Percentiles rank a stretch among this genome's conserved stretches.
Evolutionary conservation across 805 yeast species (phyloP).

Genomic region (Hanseniaspora meyeri): DNA sequence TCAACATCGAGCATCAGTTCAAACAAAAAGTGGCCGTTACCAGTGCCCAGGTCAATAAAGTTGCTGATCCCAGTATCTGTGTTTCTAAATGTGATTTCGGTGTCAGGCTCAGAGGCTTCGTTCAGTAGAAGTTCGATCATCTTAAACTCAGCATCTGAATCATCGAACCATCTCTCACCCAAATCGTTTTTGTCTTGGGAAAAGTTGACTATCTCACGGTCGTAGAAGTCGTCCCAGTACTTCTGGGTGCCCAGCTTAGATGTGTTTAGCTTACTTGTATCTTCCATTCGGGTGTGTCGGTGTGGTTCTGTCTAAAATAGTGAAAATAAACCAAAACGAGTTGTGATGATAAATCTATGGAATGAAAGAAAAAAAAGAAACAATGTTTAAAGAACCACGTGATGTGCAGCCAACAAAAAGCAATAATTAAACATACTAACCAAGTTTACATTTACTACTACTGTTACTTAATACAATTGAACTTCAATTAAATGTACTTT

Average conservation of each 20-base stretch:
- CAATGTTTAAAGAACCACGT: not conserved
- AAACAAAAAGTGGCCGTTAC: conserved; percentile 83
- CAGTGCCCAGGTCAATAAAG: conserved; percentile 83
- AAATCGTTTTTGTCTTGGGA: conserved; percentile 63
- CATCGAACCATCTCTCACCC: conserved; percentile 96
- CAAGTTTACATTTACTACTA: not conserved
- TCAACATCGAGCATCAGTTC: conserved; percentile 53
- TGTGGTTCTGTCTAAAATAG: not conserved
- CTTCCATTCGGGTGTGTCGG: conserved; percentile 24
- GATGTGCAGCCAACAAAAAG: not conserved
- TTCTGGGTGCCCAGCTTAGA: conserved; percentile 79
- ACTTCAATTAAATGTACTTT: too few species aligned
- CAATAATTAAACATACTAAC: too few species aligned
- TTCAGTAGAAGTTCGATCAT: conserved; percentile 62
- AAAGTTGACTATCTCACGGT: conserved; percentile 60
- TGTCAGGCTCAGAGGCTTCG: conserved; percentile 28
- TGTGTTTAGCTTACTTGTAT: conserved; percentile 43
- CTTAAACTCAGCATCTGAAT: conserved; percentile 79
- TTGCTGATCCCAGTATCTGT: conserved; percentile 19
- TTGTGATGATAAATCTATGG: too few species aligned
- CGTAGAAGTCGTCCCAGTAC: conserved; percentile 87
- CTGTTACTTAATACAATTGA: too few species aligned
- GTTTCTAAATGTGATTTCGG: conserved; percentile 23
- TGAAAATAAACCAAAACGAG: too few species aligned
- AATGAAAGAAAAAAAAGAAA: not conserved